phyloP scores from a whole-genome alignment of 441 rosid genomes.

The Erodium trifolium region DNA sequence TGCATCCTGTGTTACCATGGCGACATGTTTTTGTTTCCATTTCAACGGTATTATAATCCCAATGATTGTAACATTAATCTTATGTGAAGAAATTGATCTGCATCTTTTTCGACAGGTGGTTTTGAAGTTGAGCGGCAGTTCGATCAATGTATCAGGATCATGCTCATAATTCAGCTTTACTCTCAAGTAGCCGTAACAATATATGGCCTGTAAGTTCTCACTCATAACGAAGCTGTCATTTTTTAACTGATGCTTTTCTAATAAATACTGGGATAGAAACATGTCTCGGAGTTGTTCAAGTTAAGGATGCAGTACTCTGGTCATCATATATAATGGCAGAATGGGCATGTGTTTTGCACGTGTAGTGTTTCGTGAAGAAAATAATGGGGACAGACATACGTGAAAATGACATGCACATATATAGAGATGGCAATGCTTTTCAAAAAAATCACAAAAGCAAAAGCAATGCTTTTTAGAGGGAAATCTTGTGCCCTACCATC shows the following conservation, averaged over 20 bases:
- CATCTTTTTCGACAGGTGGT: too few relatives aligned
- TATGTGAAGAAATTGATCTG: too few relatives aligned
- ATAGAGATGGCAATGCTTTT: conserved; percentile 11
- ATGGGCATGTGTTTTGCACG: background rate
- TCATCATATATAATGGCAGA: background rate
- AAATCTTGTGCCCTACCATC: conserved; percentile 46
- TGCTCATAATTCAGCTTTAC: background rate
- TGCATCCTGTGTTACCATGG: too few relatives aligned
- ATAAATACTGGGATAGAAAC: background rate
- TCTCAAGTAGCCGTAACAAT: background rate
- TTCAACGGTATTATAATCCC: too few relatives aligned
- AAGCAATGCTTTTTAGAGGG: conserved; percentile 27
- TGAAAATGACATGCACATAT: conserved; percentile 24
- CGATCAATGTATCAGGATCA: too few relatives aligned
- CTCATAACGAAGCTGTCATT: conserved; percentile 11
- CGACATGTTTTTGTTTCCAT: too few relatives aligned
- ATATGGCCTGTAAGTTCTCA: conserved; percentile 4
- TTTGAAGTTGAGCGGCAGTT: too few relatives aligned
- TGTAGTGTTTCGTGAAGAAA: background rate
- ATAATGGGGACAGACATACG: conserved; percentile 25
- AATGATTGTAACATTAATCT: too few relatives aligned
- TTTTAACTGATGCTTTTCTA: background rate
- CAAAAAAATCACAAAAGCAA: background rate
- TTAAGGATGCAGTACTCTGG: background rate
- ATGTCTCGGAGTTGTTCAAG: background rate